Evolutionary conservation across 2,329 filamentous ascomycete species (phyloP).

Genomic region (Sclerotinia sclerotiorum): DNA sequence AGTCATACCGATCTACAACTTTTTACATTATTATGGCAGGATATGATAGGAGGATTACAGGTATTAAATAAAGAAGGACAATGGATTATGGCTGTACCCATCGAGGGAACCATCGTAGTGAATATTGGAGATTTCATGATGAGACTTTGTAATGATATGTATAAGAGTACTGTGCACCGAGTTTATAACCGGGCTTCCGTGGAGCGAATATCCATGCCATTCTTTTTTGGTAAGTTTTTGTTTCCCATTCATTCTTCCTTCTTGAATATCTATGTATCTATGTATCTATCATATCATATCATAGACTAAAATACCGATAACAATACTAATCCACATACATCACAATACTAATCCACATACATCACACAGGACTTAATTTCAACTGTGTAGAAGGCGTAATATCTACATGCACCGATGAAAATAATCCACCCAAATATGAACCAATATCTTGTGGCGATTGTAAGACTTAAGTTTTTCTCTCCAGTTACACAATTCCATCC

Average conservation of each 20-base stretch:
- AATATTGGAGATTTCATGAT: slow-evolving; percentile 56
- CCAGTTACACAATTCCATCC: too few species aligned
- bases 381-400: slow-evolving; percentile 52
- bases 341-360: slow-evolving; percentile 4
- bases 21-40: slow-evolving; percentile 52
- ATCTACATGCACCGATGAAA: slow-evolving; percentile 48
- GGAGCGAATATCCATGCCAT: slow-evolving; percentile 55
- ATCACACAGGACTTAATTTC: slow-evolving; percentile 47
- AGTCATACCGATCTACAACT: slow-evolving; percentile 51
- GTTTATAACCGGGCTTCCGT: slow-evolving; percentile 47
- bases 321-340: not conserved
- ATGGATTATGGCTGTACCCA: slow-evolving; percentile 47
- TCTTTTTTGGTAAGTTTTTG: slow-evolving; percentile 50
- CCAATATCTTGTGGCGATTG: slow-evolving; percentile 53
- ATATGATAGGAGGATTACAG: slow-evolving; percentile 46
- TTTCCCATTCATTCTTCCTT: not conserved
- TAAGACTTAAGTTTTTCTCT: too few species aligned
- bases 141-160: slow-evolving; percentile 51
- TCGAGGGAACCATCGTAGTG: slow-evolving; percentile 51
- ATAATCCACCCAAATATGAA: slow-evolving; percentile 50
- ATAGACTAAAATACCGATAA: too few species aligned
- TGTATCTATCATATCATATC: too few species aligned
- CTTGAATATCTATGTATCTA: not conserved
- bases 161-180: slow-evolving; percentile 52
- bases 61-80: slow-evolving; percentile 46